Percentiles rank a stretch among this genome's conserved stretches.
phyloP scores from a whole-genome alignment of 2,329 filamentous ascomycete genomes.

The Venturia asperata region DNA sequence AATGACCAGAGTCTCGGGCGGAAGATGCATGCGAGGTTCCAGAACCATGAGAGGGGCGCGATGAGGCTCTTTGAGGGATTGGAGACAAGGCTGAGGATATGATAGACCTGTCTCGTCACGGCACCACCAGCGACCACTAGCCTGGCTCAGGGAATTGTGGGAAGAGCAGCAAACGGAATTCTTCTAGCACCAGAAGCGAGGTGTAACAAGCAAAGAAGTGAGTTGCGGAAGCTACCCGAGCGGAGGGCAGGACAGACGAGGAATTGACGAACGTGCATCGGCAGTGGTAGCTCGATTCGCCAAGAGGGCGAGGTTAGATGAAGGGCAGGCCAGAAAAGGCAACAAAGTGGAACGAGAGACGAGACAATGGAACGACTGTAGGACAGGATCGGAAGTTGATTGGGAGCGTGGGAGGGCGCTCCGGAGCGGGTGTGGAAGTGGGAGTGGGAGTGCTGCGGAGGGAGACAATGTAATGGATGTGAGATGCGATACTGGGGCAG shows the following conservation, averaged over 20 bases:
- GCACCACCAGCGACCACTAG: slow-evolving; percentile 3
- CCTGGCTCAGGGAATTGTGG: slow-evolving; percentile 4
- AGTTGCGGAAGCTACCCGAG: slow-evolving; percentile 7
- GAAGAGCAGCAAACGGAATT: slow-evolving; percentile 9
- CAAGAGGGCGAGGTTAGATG: slow-evolving; percentile 11
- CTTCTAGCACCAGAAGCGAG: background rate
- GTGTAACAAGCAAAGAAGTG: background rate
- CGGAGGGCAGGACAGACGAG: background rate
- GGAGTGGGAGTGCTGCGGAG: background rate
- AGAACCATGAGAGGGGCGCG: slow-evolving; percentile 4
- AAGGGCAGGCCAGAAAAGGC: slow-evolving; percentile 11
- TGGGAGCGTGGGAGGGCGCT: background rate
- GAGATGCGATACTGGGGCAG: too few species aligned
- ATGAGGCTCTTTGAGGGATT: slow-evolving; percentile 9
- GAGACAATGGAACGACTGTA: background rate
- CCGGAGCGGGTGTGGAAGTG: background rate
- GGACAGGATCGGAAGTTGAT: slow-evolving; percentile 6
- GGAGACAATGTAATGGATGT: background rate
- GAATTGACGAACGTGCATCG: slow-evolving; percentile 6
- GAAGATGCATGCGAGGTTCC: background rate
- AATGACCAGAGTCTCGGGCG: background rate
- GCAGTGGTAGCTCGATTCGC: background rate
- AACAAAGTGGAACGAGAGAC: slow-evolving; percentile 12
- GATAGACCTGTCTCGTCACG: slow-evolving; percentile 7
- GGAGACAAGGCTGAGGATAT: slow-evolving; percentile 10